Base-by-base conservation (phyloP, 2,329 filamentous ascomycete genomes). In the Tolypocladium inflatum region DNA sequence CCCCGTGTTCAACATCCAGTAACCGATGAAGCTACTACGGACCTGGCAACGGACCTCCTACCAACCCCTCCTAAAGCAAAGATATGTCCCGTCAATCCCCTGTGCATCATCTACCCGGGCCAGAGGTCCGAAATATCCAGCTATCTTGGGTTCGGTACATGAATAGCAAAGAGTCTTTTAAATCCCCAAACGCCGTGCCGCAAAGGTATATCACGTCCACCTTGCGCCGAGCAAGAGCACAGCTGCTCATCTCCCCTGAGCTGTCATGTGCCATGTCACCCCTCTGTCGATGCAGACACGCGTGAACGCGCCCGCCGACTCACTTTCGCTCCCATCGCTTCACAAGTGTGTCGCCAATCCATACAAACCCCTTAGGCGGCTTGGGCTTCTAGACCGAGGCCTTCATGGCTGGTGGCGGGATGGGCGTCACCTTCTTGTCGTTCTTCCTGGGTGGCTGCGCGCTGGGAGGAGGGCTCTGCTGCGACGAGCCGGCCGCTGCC, bases 371-470 rank as follows among this genome's bases (percentile, higher is more conserved):
- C 30, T 17, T 37, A 3, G 48, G 19, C 6, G 48, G 19, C 48
- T 21, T 38, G 33, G 55, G 37, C 56, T 41, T 55, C 69, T 71
- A 69, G 63, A 61, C 64, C 53, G 59, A 58, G 38, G 57, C 59
- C 26, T 58, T 60, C 23, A 63, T n/a, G 39, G 60, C 56, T 10
- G 68, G 68, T 13, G 65, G 61, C 1, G 63, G 64, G 6, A 71
- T 64, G 0, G 66, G 67, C 5, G 67, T 70, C 54, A 66, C 63
- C 43, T 62, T 61, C 41, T 50, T 50, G n/a, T 55, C 59, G 26
- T 48, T 61, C 58, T 63, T 62, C 23, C 53, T 48, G 6, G 54
- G 48, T 0, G 56, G 37, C 43, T 66, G 65, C 21, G 61, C 61
- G 42, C 63, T 64, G n/a, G 63, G 58, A 13, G 63, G 58, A 17